Evolutionary conservation across 1,139 yeast genomes (phyloP), one percentile per base, ranked within the genome.

Genomic region (Debaryomyces subglobosus): DNA sequence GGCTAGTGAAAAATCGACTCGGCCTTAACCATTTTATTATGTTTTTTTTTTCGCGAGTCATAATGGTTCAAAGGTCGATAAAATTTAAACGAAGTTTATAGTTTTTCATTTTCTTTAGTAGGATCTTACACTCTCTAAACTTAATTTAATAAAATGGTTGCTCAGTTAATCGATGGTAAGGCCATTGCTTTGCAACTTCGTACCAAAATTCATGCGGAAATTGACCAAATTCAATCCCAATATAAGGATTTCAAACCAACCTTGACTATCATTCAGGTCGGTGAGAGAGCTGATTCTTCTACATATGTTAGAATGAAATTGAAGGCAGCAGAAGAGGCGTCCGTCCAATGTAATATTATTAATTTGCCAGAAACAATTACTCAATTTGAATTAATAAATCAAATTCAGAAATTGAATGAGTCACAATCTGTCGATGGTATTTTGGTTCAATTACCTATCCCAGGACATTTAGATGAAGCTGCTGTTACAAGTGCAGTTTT

Each of bases 301-400:
- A 89, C 97, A n/a, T 94, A 94, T 69, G 97, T 94, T 49, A 84
- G 86, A 58, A 92, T 94, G 96, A 94, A 94, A 74, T 76, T 89
- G 58, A 89, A 86, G 73, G 97, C 98, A 24, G 97, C 98, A 29
- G 73, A 78, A 55, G 95, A 89, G 63, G 94, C 96, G 34, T 83
- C 85, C 51, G 86, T 94, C 56, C 76, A 74, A 29, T 91, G 96
- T 65, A 77, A 81, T 45, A 77, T 89, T 53, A 73, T 86, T 60
- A 83, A 81, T 53, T 77, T 90, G 58, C 83, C 89, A 15, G 95
- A 84, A 53, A 69, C 74, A 37, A 74, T 79, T 48, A 67, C 82
- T 32, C 85, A 86, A 64, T 68, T 72, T 49, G 83, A 83, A 61
- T 71, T 94, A 44, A 71, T 91, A 54, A 72, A 74, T 56, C 69